phyloP scores from a whole-genome alignment of 345 rosid species.

The Eucalyptus dawsonii region DNA sequence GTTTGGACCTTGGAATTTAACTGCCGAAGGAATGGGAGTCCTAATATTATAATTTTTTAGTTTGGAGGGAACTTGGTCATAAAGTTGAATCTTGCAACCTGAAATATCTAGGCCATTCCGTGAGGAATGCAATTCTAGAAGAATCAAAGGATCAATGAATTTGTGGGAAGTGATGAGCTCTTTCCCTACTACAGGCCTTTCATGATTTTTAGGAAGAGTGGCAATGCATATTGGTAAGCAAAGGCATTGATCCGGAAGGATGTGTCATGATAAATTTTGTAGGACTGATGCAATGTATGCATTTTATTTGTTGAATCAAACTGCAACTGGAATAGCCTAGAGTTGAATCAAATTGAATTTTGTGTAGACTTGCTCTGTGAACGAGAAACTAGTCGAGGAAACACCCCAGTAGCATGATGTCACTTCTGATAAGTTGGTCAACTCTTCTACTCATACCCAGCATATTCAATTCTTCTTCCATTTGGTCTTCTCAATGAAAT shows the following conservation, averaged over 20 bases:
- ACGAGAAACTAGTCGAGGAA: not conserved
- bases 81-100: not conserved
- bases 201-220: not conserved
- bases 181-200: not conserved
- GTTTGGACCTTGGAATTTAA: not conserved
- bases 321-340: not conserved
- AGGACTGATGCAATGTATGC: not conserved
- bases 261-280: not conserved
- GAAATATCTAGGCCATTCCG: not conserved
- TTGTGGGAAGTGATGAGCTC: not conserved
- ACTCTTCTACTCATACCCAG: no score
- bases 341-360: not conserved
- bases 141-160: not conserved
- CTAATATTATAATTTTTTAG: not conserved
- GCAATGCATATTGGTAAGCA: not conserved
- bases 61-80: not conserved
- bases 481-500: no score
- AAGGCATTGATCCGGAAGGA: not conserved
- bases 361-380: not conserved
- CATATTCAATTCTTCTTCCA: no score
- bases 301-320: not conserved
- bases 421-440: no score
- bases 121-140: not conserved
- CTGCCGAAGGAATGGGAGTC: not conserved
- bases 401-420: not conserved